These are phyloP conservation scores for Trichoderma atrobrunneum DNA, from an alignment of 2,329 filamentous ascomycete species.

Conservation along the genomic window DNA sequence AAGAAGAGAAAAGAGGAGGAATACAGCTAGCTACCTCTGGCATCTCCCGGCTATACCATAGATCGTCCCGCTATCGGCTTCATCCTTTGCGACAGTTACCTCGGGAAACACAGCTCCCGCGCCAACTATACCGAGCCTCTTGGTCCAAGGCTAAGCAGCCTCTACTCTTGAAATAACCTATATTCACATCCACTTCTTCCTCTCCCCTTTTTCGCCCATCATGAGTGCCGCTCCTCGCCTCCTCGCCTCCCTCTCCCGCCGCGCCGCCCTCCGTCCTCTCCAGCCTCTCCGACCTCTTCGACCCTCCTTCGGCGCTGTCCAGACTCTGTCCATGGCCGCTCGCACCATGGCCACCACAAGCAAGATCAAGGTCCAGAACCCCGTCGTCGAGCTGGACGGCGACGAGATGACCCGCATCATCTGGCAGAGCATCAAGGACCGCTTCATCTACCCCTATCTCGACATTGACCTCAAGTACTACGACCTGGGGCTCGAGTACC, in stretches of 20 bases:
- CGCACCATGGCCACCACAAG: slow-evolving; percentile 56
- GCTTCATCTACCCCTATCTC: slow-evolving; percentile 94
- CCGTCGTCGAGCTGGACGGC: slow-evolving; percentile 95
- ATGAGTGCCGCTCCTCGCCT: slow-evolving; percentile 31
- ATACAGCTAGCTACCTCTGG: neutral
- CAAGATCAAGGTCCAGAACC: slow-evolving; percentile 99
- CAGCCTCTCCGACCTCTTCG: slow-evolving; percentile 31
- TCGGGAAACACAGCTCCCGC: neutral
- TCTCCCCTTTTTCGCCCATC: neutral
- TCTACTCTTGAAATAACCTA: neutral
- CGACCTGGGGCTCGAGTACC: slow-evolving; percentile 88
- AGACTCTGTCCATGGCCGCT: slow-evolving; percentile 60
- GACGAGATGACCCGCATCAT: slow-evolving; percentile 98
- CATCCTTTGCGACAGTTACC: neutral
- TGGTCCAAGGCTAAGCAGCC: neutral
- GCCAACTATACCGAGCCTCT: neutral
- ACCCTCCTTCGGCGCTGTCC: slow-evolving; percentile 42
- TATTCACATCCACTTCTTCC: neutral
- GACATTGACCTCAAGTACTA: slow-evolving; percentile 99
- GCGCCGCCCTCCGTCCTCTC: slow-evolving; percentile 29
- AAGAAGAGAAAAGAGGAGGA: neutral
- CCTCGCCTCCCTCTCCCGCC: slow-evolving; percentile 31
- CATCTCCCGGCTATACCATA: neutral
- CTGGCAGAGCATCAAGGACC: slow-evolving; percentile 99
- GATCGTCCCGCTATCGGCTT: neutral